phyloP scores from a whole-genome alignment of 169 alveolate species.

The Plasmodium fragile region DNA sequence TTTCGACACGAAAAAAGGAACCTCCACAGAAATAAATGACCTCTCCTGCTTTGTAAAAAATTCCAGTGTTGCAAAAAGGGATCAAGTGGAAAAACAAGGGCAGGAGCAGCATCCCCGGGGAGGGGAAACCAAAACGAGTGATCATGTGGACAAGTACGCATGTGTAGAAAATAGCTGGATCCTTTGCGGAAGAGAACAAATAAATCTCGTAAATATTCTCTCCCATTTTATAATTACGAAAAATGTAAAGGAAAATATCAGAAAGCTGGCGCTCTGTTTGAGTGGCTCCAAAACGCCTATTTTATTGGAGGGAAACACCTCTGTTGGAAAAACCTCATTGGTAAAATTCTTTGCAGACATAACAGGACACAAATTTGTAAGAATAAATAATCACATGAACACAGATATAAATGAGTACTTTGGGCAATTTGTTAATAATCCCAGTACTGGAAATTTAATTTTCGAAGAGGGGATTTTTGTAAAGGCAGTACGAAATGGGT shows the following conservation, averaged over 20 bases:
- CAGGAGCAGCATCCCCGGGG: constrained; percentile 15
- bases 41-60: neutral
- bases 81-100: neutral
- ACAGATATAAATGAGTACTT: constrained; percentile 99
- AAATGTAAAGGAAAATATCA: constrained; percentile 90
- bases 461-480: constrained; percentile 99
- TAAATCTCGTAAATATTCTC: constrained; percentile 23
- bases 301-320: constrained; percentile 99
- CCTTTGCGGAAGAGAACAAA: constrained; percentile 65
- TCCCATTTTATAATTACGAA: constrained; percentile 92
- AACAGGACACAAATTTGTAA: constrained; percentile 95
- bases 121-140: neutral
- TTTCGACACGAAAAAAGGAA: constrained; percentile 19
- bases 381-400: constrained; percentile 99
- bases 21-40: neutral
- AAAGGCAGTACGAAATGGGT: constrained; percentile 97
- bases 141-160: constrained; percentile 47
- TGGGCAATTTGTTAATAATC: constrained; percentile 97
- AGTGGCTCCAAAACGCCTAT: constrained; percentile 97
- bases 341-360: constrained; percentile 95
- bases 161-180: constrained; percentile 73
- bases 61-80: neutral
- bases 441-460: constrained; percentile 89
- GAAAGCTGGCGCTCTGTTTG: constrained; percentile 92
- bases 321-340: constrained; percentile 99